Conservation (phyloP, 2,329 filamentous ascomycete species). For the Penicillium nordicum region DNA sequence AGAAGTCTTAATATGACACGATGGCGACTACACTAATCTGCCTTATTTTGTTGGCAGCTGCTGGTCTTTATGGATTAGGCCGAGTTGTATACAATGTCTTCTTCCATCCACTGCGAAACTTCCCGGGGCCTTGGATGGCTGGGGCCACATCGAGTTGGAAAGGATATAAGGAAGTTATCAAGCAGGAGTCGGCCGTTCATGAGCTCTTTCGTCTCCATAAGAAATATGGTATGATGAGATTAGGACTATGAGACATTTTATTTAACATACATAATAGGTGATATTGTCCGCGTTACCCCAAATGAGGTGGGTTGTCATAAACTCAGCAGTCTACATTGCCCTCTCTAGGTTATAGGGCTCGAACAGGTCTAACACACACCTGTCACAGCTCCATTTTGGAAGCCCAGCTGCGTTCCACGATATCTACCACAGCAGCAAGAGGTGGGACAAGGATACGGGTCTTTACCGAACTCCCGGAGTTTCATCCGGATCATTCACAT, state of each 20-base stretch:
- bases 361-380: neutral
- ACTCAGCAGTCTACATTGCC: neutral
- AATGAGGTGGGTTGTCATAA: neutral
- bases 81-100: conserved; percentile 4
- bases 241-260: neutral
- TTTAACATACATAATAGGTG: neutral
- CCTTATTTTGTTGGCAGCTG: neutral
- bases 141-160: conserved; percentile 11
- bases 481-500: conserved; percentile 7
- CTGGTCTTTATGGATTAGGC: neutral
- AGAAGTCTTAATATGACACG: neutral
- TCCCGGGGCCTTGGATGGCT: conserved; percentile 11
- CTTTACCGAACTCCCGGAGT: conserved; percentile 11
- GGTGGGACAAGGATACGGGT: conserved; percentile 11
- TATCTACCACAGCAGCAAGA: conserved; percentile 12
- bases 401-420: conserved; percentile 9
- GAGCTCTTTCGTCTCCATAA: neutral
- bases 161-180: conserved; percentile 12
- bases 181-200: conserved; percentile 5
- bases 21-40: neutral
- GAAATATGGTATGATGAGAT: neutral
- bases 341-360: neutral
- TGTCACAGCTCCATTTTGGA: conserved; percentile 9
- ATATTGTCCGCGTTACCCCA: neutral
- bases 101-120: conserved; percentile 13